Conservation (phyloP, 345 rosid species). For the Linum lewisii region DNA sequence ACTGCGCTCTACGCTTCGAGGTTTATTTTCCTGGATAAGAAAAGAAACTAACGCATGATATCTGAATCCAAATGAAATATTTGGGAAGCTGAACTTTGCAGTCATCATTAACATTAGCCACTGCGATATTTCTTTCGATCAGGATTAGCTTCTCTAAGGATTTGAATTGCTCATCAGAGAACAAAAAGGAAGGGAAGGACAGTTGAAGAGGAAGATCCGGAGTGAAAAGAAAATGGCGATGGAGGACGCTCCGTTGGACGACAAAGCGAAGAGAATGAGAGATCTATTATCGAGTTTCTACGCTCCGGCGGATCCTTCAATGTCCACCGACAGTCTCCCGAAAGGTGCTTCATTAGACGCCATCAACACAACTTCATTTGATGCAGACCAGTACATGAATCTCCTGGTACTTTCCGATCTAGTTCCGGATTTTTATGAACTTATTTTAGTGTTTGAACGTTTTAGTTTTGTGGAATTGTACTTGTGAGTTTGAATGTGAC, state of each 20-base stretch:
- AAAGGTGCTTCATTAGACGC: constrained; percentile 53
- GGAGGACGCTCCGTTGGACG: constrained; percentile 78
- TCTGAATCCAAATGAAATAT: too few relatives aligned
- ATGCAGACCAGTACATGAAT: constrained; percentile 90
- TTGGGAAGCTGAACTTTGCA: too few relatives aligned
- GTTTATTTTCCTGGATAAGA: too few relatives aligned
- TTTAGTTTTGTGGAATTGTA: constrained; percentile 10
- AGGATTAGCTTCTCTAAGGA: too few relatives aligned
- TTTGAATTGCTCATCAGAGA: too few relatives aligned
- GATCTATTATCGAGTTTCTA: constrained; percentile 97
- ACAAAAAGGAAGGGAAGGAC: neutral
- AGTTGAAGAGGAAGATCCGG: neutral
- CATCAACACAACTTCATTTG: constrained; percentile 68
- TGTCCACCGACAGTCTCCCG: constrained; percentile 30
- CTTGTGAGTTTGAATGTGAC: neutral
- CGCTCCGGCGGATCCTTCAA: constrained; percentile 86
- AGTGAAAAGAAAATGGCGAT: constrained; percentile 33
- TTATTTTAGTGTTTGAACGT: constrained; percentile 1
- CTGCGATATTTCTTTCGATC: too few relatives aligned
- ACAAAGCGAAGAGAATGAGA: constrained; percentile 98
- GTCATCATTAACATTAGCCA: too few relatives aligned
- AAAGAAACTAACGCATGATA: too few relatives aligned
- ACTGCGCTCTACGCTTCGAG: too few relatives aligned
- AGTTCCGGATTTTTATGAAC: neutral
- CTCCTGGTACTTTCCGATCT: constrained; percentile 44